Evolutionary conservation across 768 basidiomycete species (phyloP).

Genomic region (Auricularia cornea): DNA sequence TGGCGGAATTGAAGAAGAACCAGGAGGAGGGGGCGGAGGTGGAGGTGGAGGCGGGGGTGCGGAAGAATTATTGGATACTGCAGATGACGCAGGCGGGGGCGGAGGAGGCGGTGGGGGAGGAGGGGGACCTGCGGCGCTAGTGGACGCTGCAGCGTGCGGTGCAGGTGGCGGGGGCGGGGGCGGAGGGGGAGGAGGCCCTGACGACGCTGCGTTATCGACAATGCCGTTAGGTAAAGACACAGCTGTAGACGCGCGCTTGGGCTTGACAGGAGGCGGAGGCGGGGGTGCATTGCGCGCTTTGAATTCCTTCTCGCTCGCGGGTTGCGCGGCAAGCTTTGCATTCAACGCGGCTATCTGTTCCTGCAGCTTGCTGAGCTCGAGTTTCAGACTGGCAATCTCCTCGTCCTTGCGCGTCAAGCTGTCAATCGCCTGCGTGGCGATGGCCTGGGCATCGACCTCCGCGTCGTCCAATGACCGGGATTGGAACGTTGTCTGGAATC

Average conservation of each 20-base stretch:
- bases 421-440: constrained; percentile 66
- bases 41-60: constrained; percentile 12
- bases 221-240: not conserved
- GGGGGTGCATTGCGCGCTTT: constrained; percentile 60
- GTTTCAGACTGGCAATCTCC: constrained; percentile 45
- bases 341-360: constrained; percentile 33
- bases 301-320: constrained; percentile 59
- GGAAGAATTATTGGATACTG: not conserved
- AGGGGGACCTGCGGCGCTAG: not conserved
- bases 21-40: constrained; percentile 25
- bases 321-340: constrained; percentile 29
- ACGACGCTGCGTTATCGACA: constrained; percentile 2
- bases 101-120: constrained; percentile 5
- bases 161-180: constrained; percentile 19
- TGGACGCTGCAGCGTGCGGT: constrained; percentile 18
- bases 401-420: constrained; percentile 59
- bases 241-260: constrained; percentile 17
- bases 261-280: constrained; percentile 40
- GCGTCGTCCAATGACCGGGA: constrained; percentile 22
- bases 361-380: constrained; percentile 36
- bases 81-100: constrained; percentile 6
- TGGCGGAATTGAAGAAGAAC: constrained; percentile 13
- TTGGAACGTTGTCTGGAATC: constrained; percentile 46
- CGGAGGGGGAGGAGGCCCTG: constrained; percentile 14
- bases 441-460: constrained; percentile 56